A percentile compares a stretch with the other conserved stretches of the same genome.
Conservation (phyloP, 176 grass and related monocot genomes). For the Microstegium vimineum region DNA sequence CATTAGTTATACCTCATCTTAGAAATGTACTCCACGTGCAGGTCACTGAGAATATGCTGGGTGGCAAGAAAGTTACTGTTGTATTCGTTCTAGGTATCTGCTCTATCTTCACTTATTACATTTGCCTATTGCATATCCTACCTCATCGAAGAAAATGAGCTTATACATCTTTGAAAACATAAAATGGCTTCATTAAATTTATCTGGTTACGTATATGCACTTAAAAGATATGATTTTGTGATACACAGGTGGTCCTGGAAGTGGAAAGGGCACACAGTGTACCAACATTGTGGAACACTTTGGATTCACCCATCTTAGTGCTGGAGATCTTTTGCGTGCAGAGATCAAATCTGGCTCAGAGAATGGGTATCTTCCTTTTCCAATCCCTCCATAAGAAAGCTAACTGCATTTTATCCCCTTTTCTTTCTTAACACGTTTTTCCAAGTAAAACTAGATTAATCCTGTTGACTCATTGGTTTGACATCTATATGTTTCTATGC, state of each 20-base stretch:
- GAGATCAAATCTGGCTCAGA: slow-evolving; percentile 75
- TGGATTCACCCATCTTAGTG: slow-evolving; percentile 89
- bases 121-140: background rate
- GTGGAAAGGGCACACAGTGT: slow-evolving; percentile 92
- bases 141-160: background rate
- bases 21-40: slow-evolving; percentile 30
- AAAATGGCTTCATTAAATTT: background rate
- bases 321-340: slow-evolving; percentile 81
- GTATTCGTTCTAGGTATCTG: slow-evolving; percentile 73
- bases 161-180: background rate
- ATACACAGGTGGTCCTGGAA: slow-evolving; percentile 75
- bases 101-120: slow-evolving; percentile 1
- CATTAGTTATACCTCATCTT: background rate
- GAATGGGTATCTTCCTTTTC: slow-evolving; percentile 58
- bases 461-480: background rate
- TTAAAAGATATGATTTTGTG: background rate
- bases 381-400: slow-evolving; percentile 1
- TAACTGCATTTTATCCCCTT: background rate
- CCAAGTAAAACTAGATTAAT: background rate
- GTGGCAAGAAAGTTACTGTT: slow-evolving; percentile 64
- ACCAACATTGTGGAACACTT: slow-evolving; percentile 79
- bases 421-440: slow-evolving; percentile 1
- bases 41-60: slow-evolving; percentile 51
- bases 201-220: background rate
- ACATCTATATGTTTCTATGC: background rate